Conservation (phyloP, 352 stramenopile species). For the Globisporangium perplexum region DNA sequence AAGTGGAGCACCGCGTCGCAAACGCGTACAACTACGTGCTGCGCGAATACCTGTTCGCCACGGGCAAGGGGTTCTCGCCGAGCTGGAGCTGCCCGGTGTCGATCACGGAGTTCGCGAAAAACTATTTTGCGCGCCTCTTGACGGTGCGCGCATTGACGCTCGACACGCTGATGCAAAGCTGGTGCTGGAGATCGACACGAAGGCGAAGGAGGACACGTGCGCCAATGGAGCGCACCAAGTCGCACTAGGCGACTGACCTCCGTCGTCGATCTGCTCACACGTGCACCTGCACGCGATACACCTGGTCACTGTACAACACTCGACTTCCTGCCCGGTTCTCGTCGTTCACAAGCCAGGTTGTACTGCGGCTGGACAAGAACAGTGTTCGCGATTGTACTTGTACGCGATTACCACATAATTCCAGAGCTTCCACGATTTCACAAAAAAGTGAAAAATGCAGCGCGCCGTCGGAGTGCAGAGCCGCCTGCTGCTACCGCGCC, state of each 20-base stretch:
- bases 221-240: constrained; percentile 12
- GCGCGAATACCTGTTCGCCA: constrained; percentile 65
- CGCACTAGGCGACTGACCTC: too few species aligned
- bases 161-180: constrained; percentile 32
- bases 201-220: constrained; percentile 36
- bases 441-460: too few species aligned
- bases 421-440: too few species aligned
- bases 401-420: too few species aligned
- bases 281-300: too few species aligned
- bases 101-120: constrained; percentile 51
- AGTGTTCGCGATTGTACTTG: too few species aligned
- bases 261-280: too few species aligned
- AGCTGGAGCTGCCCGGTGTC: constrained; percentile 60
- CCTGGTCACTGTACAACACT: too few species aligned
- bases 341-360: too few species aligned
- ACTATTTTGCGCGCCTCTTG: constrained; percentile 49
- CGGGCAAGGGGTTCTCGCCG: constrained; percentile 47
- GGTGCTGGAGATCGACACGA: constrained; percentile 65
- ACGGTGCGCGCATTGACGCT: constrained; percentile 31
- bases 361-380: too few species aligned
- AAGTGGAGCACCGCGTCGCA: constrained; percentile 41
- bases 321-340: too few species aligned
- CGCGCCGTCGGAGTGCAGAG: too few species aligned
- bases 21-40: constrained; percentile 61
- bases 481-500: neutral